Conservation (phyloP, 148 eudicot genomes). For the Persicaria maculosa region DNA sequence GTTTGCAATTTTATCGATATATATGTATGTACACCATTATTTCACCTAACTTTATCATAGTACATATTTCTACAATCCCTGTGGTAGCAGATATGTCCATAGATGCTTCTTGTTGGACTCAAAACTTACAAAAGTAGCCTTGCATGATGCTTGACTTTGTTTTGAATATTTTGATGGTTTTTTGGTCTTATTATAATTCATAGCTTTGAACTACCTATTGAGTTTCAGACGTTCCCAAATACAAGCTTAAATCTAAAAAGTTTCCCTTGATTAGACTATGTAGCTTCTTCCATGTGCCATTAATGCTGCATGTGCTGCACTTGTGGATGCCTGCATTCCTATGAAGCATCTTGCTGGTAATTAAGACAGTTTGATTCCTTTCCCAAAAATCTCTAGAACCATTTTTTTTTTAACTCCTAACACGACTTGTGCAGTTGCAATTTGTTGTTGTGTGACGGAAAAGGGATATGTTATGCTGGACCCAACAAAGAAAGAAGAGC, state of each 20-base stretch:
- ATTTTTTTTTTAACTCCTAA: constrained; percentile 7
- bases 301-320: constrained; percentile 93
- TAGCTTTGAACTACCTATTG: no score
- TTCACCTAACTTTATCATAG: not conserved
- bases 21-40: not conserved
- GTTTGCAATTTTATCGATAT: not conserved
- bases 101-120: no score
- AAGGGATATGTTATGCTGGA: constrained; percentile 61
- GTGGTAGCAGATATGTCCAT: not conserved
- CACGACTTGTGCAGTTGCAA: constrained; percentile 61
- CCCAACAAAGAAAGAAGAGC: constrained; percentile 80
- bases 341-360: constrained; percentile 94
- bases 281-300: constrained; percentile 96
- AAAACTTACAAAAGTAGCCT: no score
- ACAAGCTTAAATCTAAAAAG: not conserved
- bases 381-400: not conserved
- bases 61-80: not conserved
- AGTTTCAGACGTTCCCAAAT: not conserved
- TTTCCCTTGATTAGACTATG: constrained; percentile 43
- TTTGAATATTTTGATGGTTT: no score
- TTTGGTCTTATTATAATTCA: no score
- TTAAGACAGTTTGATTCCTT: not conserved
- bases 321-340: constrained; percentile 89
- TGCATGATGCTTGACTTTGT: no score
- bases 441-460: constrained; percentile 68